A percentile compares a stretch with the other conserved stretches of the same genome.
Conservation (phyloP, 805 yeast species). For the Cyberlindnera xylosilytica region DNA sequence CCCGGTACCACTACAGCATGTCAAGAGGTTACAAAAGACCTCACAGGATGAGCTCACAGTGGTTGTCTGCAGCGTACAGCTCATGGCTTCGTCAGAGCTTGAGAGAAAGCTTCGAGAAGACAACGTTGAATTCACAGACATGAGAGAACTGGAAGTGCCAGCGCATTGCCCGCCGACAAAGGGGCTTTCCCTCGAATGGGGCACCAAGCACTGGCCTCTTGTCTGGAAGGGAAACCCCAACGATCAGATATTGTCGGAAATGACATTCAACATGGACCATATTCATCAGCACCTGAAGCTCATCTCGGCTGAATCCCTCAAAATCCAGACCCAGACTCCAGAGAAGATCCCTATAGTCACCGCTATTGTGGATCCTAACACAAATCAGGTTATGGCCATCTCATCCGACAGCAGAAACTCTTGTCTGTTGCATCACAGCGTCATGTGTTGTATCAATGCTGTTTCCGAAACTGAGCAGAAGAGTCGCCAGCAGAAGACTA, state of each 20-base stretch:
- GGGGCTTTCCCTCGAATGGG: constrained; percentile 66
- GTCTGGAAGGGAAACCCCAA: constrained; percentile 93
- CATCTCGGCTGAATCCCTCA: constrained; percentile 29
- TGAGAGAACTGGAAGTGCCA: constrained; percentile 45
- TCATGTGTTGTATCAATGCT: constrained; percentile 64
- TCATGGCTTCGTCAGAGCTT: constrained; percentile 29
- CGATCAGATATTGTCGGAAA: constrained; percentile 61
- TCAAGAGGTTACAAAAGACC: constrained; percentile 53
- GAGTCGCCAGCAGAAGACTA: constrained; percentile 31
- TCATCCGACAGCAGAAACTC: constrained; percentile 38
- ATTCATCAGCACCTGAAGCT: constrained; percentile 34
- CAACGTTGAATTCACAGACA: constrained; percentile 20
- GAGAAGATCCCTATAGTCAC: constrained; percentile 50
- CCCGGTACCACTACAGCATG: constrained; percentile 33
- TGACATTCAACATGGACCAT: constrained; percentile 43
- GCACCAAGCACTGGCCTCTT: constrained; percentile 74
- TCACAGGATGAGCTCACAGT: constrained; percentile 31
- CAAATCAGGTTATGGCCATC: constrained; percentile 38
- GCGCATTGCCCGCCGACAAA: constrained; percentile 63
- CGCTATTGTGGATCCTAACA: constrained; percentile 57
- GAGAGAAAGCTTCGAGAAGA: constrained; percentile 16
- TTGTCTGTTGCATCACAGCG: constrained; percentile 67
- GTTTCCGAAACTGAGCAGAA: constrained; percentile 56
- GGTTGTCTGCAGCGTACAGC: constrained; percentile 41
- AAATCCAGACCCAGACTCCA: constrained; percentile 1